These are phyloP conservation scores for Aureobasidium sp. DNA, from an alignment of 2,329 filamentous ascomycete species.

Conservation along the genomic window DNA sequence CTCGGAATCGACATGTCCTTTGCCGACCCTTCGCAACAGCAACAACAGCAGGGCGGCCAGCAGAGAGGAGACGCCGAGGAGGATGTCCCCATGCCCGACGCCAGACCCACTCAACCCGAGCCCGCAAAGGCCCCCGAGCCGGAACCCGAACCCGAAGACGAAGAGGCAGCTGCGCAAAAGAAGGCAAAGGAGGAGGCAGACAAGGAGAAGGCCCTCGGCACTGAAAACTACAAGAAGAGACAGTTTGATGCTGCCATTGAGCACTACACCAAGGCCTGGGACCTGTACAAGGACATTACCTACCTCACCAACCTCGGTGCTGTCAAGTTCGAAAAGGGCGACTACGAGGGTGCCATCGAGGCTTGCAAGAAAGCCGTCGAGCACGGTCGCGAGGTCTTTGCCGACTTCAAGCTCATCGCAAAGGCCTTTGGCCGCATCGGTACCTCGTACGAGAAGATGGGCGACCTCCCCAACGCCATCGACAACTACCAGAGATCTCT, in stretches of 20 bases:
- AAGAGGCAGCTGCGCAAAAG: slow-evolving; percentile 74
- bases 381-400: slow-evolving; percentile 78
- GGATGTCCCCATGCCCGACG: slow-evolving; percentile 72
- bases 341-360: slow-evolving; percentile 80
- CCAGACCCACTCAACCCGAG: slow-evolving; percentile 45
- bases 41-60: slow-evolving; percentile 24
- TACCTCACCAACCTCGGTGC: slow-evolving; percentile 96
- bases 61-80: slow-evolving; percentile 48
- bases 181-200: slow-evolving; percentile 90
- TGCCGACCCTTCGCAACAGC: slow-evolving; percentile 38
- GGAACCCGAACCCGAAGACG: slow-evolving; percentile 62
- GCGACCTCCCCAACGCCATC: slow-evolving; percentile 69
- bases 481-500: slow-evolving; percentile 88
- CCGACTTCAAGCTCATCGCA: slow-evolving; percentile 96
- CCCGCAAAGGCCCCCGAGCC: slow-evolving; percentile 51
- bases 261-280: slow-evolving; percentile 94
- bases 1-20: slow-evolving; percentile 90
- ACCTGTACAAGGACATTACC: slow-evolving; percentile 87
- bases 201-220: slow-evolving; percentile 88
- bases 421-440: slow-evolving; percentile 97
- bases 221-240: slow-evolving; percentile 95
- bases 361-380: slow-evolving; percentile 80
- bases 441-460: slow-evolving; percentile 82
- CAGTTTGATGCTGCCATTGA: slow-evolving; percentile 91
- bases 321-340: slow-evolving; percentile 91